Conservation (phyloP, 768 basidiomycete species). For the Psilocybe azurescens region DNA sequence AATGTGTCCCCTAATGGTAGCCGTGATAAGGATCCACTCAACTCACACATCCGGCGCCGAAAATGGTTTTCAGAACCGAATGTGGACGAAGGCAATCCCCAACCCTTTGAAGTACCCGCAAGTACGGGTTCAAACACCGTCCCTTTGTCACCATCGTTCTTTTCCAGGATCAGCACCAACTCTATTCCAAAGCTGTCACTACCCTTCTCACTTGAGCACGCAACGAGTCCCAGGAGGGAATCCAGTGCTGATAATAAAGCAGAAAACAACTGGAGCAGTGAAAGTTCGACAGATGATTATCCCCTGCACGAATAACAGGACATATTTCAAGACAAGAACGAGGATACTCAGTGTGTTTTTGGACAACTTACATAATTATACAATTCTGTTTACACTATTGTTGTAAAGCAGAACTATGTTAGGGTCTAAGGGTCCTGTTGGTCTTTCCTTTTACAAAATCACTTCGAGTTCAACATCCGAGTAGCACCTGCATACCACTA, state of each 20-base stretch:
- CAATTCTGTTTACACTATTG: too few species aligned
- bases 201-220: slow-evolving; percentile 36
- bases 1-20: slow-evolving; percentile 34
- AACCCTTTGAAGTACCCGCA: slow-evolving; percentile 2
- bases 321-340: too few species aligned
- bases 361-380: too few species aligned
- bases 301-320: slow-evolving; percentile 3
- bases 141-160: slow-evolving; percentile 32
- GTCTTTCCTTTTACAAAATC: too few species aligned
- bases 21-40: slow-evolving; percentile 40
- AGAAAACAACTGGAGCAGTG: slow-evolving; percentile 59
- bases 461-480: too few species aligned
- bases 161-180: slow-evolving; percentile 46
- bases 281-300: slow-evolving; percentile 56
- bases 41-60: slow-evolving; percentile 47
- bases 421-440: too few species aligned
- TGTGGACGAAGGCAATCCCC: slow-evolving; percentile 8
- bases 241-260: slow-evolving; percentile 32
- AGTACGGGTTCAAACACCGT: slow-evolving; percentile 9
- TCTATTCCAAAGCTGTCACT: slow-evolving; percentile 50
- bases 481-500: too few species aligned
- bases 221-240: slow-evolving; percentile 21
- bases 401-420: too few species aligned
- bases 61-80: slow-evolving; percentile 51
- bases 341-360: too few species aligned